phyloP scores from a whole-genome alignment of 2,329 filamentous ascomycete species.

The Periconia sp. region DNA sequence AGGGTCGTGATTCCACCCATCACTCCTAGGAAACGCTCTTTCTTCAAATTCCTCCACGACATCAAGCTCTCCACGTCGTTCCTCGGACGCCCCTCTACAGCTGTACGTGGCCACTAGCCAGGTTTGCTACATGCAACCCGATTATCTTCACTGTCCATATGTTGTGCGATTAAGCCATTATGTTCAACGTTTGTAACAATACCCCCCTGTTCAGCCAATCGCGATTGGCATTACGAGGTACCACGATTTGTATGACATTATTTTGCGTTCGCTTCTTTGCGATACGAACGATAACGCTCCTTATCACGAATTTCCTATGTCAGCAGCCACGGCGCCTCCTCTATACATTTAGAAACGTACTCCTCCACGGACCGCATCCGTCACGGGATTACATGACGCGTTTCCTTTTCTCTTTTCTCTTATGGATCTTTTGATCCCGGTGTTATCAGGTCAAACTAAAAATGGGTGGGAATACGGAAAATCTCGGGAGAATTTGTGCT shows the following conservation, averaged over 20 bases:
- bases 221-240: conserved; percentile 35
- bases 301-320: conserved; percentile 43
- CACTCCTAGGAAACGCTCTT: conserved; percentile 39
- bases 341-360: conserved; percentile 8
- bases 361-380: neutral
- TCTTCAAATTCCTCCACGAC: conserved; percentile 43
- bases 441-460: conserved; percentile 4
- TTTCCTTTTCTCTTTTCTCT: neutral
- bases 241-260: conserved; percentile 39
- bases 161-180: conserved; percentile 30
- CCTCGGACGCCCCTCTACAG: conserved; percentile 32
- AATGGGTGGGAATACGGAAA: neutral
- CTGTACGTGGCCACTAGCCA: conserved; percentile 21
- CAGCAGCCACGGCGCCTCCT: conserved; percentile 14
- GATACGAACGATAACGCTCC: conserved; percentile 31
- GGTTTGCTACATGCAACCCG: conserved; percentile 6
- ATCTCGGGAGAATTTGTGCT: neutral
- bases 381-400: neutral
- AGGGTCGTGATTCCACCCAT: conserved; percentile 43
- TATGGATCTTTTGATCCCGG: neutral
- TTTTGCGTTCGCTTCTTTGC: conserved; percentile 25
- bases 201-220: conserved; percentile 16
- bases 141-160: conserved; percentile 28
- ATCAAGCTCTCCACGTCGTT: conserved; percentile 38
- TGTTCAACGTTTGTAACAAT: conserved; percentile 35